Evolutionary conservation across 441 rosid species (phyloP).

Genomic region (Pelargonium cotyledonis): DNA sequence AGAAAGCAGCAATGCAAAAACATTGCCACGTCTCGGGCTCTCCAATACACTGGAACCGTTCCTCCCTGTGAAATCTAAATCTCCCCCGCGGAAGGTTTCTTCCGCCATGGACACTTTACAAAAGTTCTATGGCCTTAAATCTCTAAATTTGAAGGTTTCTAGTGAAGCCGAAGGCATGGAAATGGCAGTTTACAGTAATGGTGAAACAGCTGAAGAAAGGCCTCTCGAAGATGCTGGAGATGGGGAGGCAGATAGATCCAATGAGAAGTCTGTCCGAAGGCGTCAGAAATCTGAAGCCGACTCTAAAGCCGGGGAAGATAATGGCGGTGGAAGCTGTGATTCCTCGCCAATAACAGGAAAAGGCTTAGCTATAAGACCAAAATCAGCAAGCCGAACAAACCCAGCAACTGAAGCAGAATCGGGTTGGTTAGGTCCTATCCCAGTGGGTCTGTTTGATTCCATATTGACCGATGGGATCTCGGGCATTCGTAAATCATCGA

Average conservation of each 20-base stretch:
- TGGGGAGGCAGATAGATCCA: constrained; percentile 40
- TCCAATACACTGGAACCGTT: constrained; percentile 35
- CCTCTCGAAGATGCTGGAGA: constrained; percentile 40
- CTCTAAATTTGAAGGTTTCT: constrained; percentile 22
- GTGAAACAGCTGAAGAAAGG: constrained; percentile 21
- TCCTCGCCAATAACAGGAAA: constrained; percentile 42
- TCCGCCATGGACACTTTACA: constrained; percentile 53
- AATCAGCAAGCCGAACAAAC: constrained; percentile 42
- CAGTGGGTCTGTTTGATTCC: constrained; percentile 44
- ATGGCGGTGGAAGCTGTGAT: constrained; percentile 32
- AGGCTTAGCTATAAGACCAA: constrained; percentile 46
- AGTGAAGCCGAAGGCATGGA: constrained; percentile 33
- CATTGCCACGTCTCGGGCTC: constrained; percentile 22
- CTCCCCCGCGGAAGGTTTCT: constrained; percentile 36
- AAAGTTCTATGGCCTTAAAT: constrained; percentile 39
- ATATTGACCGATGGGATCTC: constrained; percentile 31
- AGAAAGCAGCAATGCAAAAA: constrained; percentile 20
- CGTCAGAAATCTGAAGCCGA: constrained; percentile 51
- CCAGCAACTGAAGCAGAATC: constrained; percentile 33
- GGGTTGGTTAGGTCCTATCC: constrained; percentile 35
- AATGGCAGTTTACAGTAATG: constrained; percentile 42
- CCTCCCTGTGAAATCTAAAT: constrained; percentile 32
- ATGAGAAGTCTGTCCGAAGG: constrained; percentile 46
- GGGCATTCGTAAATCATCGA: constrained; percentile 55
- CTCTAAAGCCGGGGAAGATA: constrained; percentile 36